Evolutionary conservation across 371 early-diverging fungal genomes (phyloP).

Genomic region (Mucor ambiguus): DNA sequence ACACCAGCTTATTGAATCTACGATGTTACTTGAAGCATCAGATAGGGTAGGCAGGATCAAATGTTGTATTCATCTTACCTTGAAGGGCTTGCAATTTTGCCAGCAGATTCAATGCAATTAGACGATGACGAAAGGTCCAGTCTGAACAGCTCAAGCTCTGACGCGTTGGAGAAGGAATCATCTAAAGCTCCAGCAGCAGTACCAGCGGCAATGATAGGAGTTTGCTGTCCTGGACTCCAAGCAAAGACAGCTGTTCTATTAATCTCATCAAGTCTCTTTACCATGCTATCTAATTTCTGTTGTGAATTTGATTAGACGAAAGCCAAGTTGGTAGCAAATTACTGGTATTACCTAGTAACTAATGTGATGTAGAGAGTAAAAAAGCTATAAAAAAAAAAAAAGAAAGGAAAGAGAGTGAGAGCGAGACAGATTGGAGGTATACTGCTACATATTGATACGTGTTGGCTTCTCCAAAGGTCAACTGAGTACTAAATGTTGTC

Average conservation of each 20-base stretch:
- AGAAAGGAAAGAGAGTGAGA: neutral
- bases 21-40: neutral
- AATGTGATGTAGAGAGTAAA: neutral
- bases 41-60: neutral
- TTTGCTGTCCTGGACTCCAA: constrained; percentile 80
- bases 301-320: neutral
- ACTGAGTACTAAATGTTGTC: constrained; percentile 6
- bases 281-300: constrained; percentile 35
- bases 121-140: constrained; percentile 64
- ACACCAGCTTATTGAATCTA: constrained; percentile 83
- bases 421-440: neutral
- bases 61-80: constrained; percentile 51
- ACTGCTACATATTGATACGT: neutral
- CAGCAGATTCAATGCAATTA: constrained; percentile 51
- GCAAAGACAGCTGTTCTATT: constrained; percentile 82
- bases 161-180: constrained; percentile 90
- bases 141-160: constrained; percentile 89
- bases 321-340: neutral
- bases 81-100: constrained; percentile 62
- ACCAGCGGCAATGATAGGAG: constrained; percentile 85
- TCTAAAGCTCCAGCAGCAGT: constrained; percentile 97
- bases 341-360: neutral
- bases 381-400: neutral
- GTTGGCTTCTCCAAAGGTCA: constrained; percentile 6
- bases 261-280: constrained; percentile 68